Percentiles rank a stretch among this genome's conserved stretches.
phyloP scores from a whole-genome alignment of 768 basidiomycete genomes.

The Suillus variegatus region DNA sequence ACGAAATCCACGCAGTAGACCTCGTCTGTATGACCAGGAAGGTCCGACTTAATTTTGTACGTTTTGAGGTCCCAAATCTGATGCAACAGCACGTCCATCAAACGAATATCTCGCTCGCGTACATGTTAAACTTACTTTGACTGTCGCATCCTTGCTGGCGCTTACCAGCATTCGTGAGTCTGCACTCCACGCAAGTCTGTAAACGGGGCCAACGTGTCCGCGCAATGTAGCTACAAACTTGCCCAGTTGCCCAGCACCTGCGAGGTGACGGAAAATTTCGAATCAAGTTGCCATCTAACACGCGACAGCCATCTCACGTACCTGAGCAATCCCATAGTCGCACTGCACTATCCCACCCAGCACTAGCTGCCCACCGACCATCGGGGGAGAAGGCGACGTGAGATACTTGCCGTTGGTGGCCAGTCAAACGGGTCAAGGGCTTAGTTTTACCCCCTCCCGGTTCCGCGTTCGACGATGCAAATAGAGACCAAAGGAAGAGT shows the following conservation, averaged over 20 bases:
- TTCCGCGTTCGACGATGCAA: conserved; percentile 45
- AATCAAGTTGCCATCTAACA: conserved; percentile 1
- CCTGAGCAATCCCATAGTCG: conserved; percentile 82
- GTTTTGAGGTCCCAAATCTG: conserved; percentile 98
- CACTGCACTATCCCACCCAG: conserved; percentile 88
- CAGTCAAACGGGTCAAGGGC: conserved; percentile 79
- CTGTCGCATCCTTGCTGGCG: conserved; percentile 93
- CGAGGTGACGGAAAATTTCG: background rate
- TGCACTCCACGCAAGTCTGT: conserved; percentile 92
- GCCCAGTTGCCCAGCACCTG: conserved; percentile 53
- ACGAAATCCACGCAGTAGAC: conserved; percentile 99
- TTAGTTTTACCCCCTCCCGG: conserved; percentile 53
- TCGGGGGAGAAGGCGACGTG: conserved; percentile 96
- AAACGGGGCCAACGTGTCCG: conserved; percentile 94
- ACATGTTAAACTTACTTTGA: conserved; percentile 65
- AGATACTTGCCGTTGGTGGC: conserved; percentile 92
- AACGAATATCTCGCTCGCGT: background rate
- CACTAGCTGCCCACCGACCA: conserved; percentile 88
- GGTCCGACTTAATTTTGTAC: conserved; percentile 90
- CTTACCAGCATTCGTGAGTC: conserved; percentile 91
- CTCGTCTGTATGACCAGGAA: conserved; percentile 96
- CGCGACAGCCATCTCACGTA: conserved; percentile 42
- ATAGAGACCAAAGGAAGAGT: conserved; percentile 91
- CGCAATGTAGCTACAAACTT: conserved; percentile 90
- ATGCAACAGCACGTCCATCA: background rate